Conservation (phyloP, 306 rosid species). For the Castanea sativa region DNA sequence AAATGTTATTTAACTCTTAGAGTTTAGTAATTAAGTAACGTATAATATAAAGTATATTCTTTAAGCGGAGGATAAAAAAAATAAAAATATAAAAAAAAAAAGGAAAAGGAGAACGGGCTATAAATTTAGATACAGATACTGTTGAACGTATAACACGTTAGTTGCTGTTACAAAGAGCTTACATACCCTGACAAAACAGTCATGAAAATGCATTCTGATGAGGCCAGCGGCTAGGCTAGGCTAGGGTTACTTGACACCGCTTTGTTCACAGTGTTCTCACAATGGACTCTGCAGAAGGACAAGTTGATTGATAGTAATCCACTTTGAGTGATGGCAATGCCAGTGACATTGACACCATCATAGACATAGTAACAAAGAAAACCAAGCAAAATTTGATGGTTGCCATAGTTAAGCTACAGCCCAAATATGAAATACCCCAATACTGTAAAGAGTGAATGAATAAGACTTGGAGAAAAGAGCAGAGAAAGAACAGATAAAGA, state of each 20-base stretch:
- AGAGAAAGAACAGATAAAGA: background rate
- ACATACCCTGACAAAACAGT: constrained; percentile 43
- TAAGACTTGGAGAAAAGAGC: background rate
- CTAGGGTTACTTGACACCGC: constrained; percentile 31
- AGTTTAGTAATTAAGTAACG: no score
- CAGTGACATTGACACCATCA: constrained; percentile 1
- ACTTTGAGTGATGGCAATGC: constrained; percentile 16
- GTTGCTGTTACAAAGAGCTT: background rate
- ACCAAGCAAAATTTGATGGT: background rate
- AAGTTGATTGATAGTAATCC: constrained; percentile 23
- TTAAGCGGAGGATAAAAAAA: no score
- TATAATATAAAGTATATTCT: no score
- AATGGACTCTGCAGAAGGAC: constrained; percentile 32
- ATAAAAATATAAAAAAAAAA: no score
- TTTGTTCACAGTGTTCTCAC: constrained; percentile 26
- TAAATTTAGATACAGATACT: background rate
- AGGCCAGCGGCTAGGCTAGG: constrained; percentile 36
- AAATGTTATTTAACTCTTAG: no score
- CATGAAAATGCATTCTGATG: constrained; percentile 46
- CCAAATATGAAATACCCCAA: no score
- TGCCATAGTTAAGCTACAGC: no score
- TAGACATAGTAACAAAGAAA: background rate
- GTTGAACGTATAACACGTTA: no score
- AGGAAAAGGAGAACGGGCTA: background rate
- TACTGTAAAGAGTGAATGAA: background rate